phyloP scores from a whole-genome alignment of 2,329 filamentous ascomycete species.

The Hypoxylon sp. region DNA sequence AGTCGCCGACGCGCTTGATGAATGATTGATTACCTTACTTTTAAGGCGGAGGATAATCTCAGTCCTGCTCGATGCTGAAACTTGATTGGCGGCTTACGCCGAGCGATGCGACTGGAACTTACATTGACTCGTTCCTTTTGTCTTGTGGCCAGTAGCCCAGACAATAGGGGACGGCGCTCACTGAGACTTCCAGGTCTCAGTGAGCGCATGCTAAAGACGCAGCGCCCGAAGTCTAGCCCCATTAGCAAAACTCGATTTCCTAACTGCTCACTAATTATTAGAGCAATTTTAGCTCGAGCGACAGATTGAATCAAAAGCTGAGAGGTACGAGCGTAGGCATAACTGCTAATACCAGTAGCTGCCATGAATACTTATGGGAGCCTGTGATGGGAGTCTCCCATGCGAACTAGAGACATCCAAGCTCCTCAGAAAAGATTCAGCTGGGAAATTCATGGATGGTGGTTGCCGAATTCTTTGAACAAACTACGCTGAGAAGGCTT shows the following conservation, averaged over 20 bases:
- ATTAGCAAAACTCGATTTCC: slow-evolving; percentile 20
- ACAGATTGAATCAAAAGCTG: background rate
- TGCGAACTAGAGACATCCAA: slow-evolving; percentile 2
- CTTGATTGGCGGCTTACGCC: slow-evolving; percentile 23
- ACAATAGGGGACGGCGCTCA: slow-evolving; percentile 5
- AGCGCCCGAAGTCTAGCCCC: slow-evolving; percentile 15
- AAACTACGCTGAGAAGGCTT: slow-evolving; percentile 9
- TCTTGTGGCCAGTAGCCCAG: slow-evolving; percentile 15
- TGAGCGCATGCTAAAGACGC: slow-evolving; percentile 9
- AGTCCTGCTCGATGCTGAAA: slow-evolving; percentile 9
- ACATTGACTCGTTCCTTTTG: slow-evolving; percentile 3
- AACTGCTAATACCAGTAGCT: slow-evolving; percentile 5
- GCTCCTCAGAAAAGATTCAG: background rate
- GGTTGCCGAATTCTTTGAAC: background rate
- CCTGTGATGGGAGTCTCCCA: background rate
- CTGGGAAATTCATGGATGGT: background rate
- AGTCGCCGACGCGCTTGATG: slow-evolving; percentile 7
- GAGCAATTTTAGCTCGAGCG: slow-evolving; percentile 4
- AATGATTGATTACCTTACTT: slow-evolving; percentile 15
- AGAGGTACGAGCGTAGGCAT: slow-evolving; percentile 1
- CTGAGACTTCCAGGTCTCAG: background rate
- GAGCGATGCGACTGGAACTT: slow-evolving; percentile 20
- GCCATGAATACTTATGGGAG: background rate
- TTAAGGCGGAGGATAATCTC: slow-evolving; percentile 4
- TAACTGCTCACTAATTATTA: slow-evolving; percentile 30